Percentiles rank a stretch among this genome's conserved stretches.
These are phyloP conservation scores for Candida vartiovaarae DNA, from an alignment of 805 yeast genomes.

Conservation along the genomic window DNA sequence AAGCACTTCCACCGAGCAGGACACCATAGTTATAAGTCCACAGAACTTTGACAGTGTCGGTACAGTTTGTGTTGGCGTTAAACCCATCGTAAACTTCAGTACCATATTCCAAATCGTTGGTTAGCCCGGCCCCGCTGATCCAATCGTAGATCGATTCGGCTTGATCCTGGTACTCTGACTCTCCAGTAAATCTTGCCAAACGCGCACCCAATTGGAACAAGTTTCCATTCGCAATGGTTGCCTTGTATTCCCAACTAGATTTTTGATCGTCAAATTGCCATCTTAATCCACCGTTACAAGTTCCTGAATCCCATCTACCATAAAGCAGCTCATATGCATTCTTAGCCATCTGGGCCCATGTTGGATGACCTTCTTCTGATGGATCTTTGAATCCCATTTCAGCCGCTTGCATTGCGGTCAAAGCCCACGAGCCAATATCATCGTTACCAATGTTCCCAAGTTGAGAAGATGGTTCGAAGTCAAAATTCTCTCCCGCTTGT, in stretches of 20 bases:
- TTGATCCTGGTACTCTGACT: conserved; percentile 41
- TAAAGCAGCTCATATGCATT: conserved; percentile 52
- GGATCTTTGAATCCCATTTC: conserved; percentile 51
- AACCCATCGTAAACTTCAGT: conserved; percentile 69
- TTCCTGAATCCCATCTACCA: conserved; percentile 47
- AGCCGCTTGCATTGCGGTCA: conserved; percentile 55
- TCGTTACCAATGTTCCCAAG: conserved; percentile 59
- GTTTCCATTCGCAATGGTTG: conserved; percentile 59
- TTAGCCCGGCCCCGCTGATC: conserved; percentile 43
- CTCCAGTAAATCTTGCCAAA: conserved; percentile 50
- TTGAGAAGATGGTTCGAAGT: conserved; percentile 54
- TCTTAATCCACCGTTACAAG: conserved; percentile 59
- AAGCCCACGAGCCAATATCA: conserved; percentile 68
- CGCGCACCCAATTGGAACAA: conserved; percentile 58
- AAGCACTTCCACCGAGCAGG: conserved; percentile 67
- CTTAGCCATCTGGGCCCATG: conserved; percentile 52
- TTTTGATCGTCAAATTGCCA: conserved; percentile 64
- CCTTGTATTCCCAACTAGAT: conserved; percentile 56
- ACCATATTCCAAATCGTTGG: conserved; percentile 28
- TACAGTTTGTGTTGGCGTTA: conserved; percentile 50
- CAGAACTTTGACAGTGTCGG: conserved; percentile 44
- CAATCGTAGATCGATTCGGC: conserved; percentile 54
- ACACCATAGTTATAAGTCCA: conserved; percentile 88
- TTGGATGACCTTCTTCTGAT: conserved; percentile 27
- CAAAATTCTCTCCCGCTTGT: conserved; percentile 37